Conservation (phyloP, 2,329 filamentous ascomycete species). For the Phyllosticta capitalensis region DNA sequence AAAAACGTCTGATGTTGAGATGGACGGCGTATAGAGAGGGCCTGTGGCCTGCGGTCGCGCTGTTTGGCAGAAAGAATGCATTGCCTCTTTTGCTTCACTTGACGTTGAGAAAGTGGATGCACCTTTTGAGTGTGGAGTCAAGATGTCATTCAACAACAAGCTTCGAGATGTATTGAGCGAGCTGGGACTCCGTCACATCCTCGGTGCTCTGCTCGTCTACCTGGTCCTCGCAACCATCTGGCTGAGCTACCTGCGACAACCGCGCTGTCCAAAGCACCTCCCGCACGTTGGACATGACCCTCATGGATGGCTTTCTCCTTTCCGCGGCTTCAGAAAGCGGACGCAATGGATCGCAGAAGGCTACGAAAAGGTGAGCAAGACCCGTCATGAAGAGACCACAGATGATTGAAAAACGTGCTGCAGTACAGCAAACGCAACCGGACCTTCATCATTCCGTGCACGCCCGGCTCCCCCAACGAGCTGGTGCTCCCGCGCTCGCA, state of each 20-base stretch:
- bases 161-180: background rate
- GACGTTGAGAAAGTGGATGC: too few species aligned
- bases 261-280: background rate
- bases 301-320: background rate
- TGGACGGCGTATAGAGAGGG: too few species aligned
- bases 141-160: background rate
- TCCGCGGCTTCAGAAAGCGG: background rate
- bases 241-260: background rate
- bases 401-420: background rate
- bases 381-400: background rate
- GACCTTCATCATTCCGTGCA: slow-evolving; percentile 20
- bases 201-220: background rate
- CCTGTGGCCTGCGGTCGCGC: too few species aligned
- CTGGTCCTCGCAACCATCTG: background rate
- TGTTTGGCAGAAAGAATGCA: too few species aligned
- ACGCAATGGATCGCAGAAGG: background rate
- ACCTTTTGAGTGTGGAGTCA: too few species aligned
- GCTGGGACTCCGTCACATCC: background rate
- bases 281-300: background rate
- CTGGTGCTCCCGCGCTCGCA: slow-evolving; percentile 27
- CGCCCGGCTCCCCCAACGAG: slow-evolving; percentile 19
- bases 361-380: background rate
- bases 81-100: too few species aligned
- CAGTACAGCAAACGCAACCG: slow-evolving; percentile 19
- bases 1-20: too few species aligned